These are phyloP conservation scores for Serendipita sp. DNA, from an alignment of 1,284 basidiomycete genomes.

Conservation along the genomic window DNA sequence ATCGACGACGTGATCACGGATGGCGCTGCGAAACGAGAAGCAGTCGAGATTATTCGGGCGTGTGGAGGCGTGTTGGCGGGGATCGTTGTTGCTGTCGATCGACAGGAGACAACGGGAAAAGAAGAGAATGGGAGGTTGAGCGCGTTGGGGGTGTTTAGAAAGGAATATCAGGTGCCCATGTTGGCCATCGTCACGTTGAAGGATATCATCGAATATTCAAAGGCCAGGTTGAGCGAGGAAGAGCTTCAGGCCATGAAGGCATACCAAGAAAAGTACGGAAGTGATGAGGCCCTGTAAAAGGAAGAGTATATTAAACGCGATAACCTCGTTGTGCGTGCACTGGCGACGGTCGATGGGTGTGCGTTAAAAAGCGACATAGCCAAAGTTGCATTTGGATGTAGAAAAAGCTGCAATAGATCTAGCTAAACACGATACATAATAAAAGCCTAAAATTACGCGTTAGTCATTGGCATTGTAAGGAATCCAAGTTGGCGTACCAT, in stretches of 20 bases:
- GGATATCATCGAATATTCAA: slow-evolving; percentile 82
- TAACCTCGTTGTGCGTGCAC: not conserved
- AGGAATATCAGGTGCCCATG: slow-evolving; percentile 50
- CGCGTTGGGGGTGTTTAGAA: slow-evolving; percentile 77
- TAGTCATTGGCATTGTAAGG: not conserved
- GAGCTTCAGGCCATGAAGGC: slow-evolving; percentile 64
- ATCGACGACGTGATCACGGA: slow-evolving; percentile 96
- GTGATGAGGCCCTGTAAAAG: not conserved
- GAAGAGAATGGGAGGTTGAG: slow-evolving; percentile 32
- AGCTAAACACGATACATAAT: not conserved
- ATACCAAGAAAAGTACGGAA: slow-evolving; percentile 71
- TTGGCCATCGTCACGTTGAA: slow-evolving; percentile 45
- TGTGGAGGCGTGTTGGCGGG: slow-evolving; percentile 74
- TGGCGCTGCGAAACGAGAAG: slow-evolving; percentile 79
- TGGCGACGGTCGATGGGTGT: too few relatives aligned
- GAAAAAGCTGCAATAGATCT: not conserved
- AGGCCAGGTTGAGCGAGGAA: slow-evolving; percentile 47
- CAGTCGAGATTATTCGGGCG: slow-evolving; percentile 55
- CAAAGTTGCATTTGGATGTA: too few relatives aligned
- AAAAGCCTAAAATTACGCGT: not conserved
- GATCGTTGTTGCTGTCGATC: slow-evolving; percentile 80
- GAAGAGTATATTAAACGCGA: not conserved
- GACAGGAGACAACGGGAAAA: slow-evolving; percentile 65
- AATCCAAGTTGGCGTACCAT: not conserved
- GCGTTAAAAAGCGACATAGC: too few relatives aligned